Conservation (phyloP, 202 grass and related monocot species). For the Saccharum hybrid region DNA sequence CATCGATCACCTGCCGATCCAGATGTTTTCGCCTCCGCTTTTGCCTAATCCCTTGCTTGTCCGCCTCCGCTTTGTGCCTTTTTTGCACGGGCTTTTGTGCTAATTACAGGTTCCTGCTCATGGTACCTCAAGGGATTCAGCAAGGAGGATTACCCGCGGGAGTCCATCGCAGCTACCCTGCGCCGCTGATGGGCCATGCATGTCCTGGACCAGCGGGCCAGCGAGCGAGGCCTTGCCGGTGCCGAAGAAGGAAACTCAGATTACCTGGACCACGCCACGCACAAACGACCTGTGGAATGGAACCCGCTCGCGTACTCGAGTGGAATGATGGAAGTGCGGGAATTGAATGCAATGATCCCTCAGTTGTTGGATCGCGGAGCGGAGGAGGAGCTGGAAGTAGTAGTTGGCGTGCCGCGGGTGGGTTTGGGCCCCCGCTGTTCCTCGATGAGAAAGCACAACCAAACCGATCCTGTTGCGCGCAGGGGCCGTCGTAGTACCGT, state of each 20-base stretch:
- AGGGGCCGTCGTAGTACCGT: too few species aligned
- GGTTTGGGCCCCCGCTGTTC: conserved; percentile 50
- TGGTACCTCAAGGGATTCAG: background rate
- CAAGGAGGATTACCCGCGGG: background rate
- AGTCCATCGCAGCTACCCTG: background rate
- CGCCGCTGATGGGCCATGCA: conserved; percentile 17
- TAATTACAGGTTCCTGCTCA: conserved; percentile 29
- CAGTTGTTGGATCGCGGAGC: too few species aligned
- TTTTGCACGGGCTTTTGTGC: conserved; percentile 42
- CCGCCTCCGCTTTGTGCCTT: conserved; percentile 45
- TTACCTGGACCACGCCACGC: background rate
- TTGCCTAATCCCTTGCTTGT: conserved; percentile 58
- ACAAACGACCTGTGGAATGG: background rate
- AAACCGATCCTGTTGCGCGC: conserved; percentile 21
- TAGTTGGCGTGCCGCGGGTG: conserved; percentile 44
- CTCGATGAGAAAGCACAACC: conserved; percentile 47
- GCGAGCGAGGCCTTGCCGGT: too few species aligned
- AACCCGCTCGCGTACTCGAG: background rate
- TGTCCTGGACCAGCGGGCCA: conserved; percentile 2
- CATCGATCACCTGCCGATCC: conserved; percentile 20
- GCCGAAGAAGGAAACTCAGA: background rate
- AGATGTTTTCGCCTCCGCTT: background rate
- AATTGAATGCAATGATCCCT: conserved; percentile 55
- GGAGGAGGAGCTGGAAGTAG: conserved; percentile 16
- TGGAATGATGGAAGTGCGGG: background rate